A percentile compares a stretch with the other conserved stretches of the same genome.
These are phyloP conservation scores for Brasenia schreberi DNA, from an alignment of 164 flowering plant genomes.

Conservation along the genomic window DNA sequence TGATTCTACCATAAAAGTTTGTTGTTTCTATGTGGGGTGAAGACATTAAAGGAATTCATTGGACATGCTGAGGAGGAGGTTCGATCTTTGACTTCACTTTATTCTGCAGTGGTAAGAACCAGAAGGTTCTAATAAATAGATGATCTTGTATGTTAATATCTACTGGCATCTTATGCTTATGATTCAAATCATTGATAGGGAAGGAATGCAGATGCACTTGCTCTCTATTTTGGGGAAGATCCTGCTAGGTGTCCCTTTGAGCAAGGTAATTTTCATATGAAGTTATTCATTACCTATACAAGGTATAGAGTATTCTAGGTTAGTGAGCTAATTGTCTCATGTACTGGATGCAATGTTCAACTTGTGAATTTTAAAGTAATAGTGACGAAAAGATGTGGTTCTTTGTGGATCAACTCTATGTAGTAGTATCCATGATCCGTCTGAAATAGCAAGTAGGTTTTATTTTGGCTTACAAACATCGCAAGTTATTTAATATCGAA, in stretches of 20 bases:
- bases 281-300: too few relatives aligned
- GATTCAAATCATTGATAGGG: constrained; percentile 47
- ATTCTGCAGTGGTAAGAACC: constrained; percentile 68
- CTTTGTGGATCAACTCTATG: too few relatives aligned
- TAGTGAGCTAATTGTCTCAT: too few relatives aligned
- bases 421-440: too few relatives aligned
- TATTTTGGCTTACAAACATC: too few relatives aligned
- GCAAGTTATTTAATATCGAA: too few relatives aligned
- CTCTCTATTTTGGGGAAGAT: constrained; percentile 88
- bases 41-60: constrained; percentile 82
- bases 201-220: constrained; percentile 94
- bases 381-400: too few relatives aligned
- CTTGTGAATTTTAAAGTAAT: too few relatives aligned
- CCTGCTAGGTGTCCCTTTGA: constrained; percentile 96
- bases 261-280: constrained; percentile 45
- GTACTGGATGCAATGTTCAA: too few relatives aligned
- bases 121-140: background rate
- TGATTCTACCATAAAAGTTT: background rate
- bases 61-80: constrained; percentile 69
- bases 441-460: too few relatives aligned
- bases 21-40: constrained; percentile 4
- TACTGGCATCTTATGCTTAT: background rate
- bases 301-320: too few relatives aligned
- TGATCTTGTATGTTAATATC: background rate
- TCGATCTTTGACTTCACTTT: constrained; percentile 49